phyloP scores from a whole-genome alignment of 192 early-diverging fungal genomes.

The Coemansia sp. region DNA sequence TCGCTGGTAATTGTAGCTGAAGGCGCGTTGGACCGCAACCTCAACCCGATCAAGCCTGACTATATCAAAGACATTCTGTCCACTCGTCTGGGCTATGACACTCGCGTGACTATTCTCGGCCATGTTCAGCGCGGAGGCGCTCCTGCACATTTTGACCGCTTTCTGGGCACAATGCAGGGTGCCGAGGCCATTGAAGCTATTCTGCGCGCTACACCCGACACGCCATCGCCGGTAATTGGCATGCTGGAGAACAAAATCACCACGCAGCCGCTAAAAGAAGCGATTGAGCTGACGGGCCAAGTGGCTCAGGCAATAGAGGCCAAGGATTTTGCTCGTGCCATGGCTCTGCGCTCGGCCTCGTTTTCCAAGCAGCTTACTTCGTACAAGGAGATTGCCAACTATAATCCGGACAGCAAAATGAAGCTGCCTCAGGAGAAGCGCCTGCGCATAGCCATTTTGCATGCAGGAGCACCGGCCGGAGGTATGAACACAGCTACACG shows the following conservation, averaged over 20 bases:
- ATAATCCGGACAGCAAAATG: slow-evolving; percentile 41
- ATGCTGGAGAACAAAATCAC: slow-evolving; percentile 88
- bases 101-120: slow-evolving; percentile 89
- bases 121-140: slow-evolving; percentile 95
- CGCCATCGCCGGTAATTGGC: slow-evolving; percentile 92
- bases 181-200: slow-evolving; percentile 94
- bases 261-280: slow-evolving; percentile 83
- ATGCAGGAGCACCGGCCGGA: slow-evolving; percentile 93
- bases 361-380: slow-evolving; percentile 68
- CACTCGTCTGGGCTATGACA: slow-evolving; percentile 78
- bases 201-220: slow-evolving; percentile 73
- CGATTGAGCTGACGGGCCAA: slow-evolving; percentile 83
- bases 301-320: slow-evolving; percentile 78
- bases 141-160: slow-evolving; percentile 87
- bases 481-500: slow-evolving; percentile 97
- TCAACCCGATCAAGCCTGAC: slow-evolving; percentile 85
- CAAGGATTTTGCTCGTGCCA: slow-evolving; percentile 86
- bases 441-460: slow-evolving; percentile 86
- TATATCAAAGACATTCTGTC: slow-evolving; percentile 80
- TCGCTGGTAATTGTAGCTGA: slow-evolving; percentile 95
- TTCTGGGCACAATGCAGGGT: slow-evolving; percentile 90
- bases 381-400: slow-evolving; percentile 61
- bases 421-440: slow-evolving; percentile 49
- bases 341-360: slow-evolving; percentile 82
- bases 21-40: slow-evolving; percentile 86